Percentiles rank a stretch among this genome's conserved stretches.
Conservation (phyloP, 169 alveolate species). For the Plasmodium cynomolgi region DNA sequence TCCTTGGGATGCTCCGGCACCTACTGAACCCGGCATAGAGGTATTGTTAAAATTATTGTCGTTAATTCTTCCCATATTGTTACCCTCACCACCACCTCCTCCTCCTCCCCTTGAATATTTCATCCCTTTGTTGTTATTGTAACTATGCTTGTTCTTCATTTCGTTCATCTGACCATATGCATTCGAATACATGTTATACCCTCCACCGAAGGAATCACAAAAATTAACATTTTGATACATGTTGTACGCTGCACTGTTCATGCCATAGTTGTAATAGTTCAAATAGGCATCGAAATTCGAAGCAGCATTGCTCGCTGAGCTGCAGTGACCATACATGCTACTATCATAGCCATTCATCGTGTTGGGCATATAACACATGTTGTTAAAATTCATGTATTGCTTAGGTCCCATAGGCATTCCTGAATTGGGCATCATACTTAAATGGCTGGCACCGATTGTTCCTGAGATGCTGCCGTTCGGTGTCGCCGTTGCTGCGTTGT, state of each 20-base stretch:
- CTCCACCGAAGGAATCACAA: constrained; percentile 22
- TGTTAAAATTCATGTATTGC: constrained; percentile 26
- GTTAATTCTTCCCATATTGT: constrained; percentile 2
- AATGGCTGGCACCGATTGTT: not conserved
- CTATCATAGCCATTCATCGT: constrained; percentile 50
- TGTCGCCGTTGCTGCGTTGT: not conserved
- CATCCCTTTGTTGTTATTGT: constrained; percentile 11
- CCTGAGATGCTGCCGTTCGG: not conserved
- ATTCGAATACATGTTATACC: constrained; percentile 40
- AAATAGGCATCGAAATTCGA: constrained; percentile 20
- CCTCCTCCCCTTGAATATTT: not conserved
- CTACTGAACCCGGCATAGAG: not conserved
- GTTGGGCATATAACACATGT: constrained; percentile 53
- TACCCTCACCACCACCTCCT: not conserved
- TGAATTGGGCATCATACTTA: not conserved
- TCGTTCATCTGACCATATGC: constrained; percentile 14
- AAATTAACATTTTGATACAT: constrained; percentile 17
- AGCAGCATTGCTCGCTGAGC: not conserved
- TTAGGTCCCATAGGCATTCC: constrained; percentile 15
- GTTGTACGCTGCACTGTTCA: constrained; percentile 7
- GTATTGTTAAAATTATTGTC: constrained; percentile 5
- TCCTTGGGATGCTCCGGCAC: not conserved
- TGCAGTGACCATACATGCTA: constrained; percentile 18
- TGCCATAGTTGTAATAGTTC: constrained; percentile 32
- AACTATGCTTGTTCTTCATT: constrained; percentile 16